These are phyloP conservation scores for Globisporangium megalacanthum DNA, from an alignment of 352 stramenopile species.

Conservation along the genomic window DNA sequence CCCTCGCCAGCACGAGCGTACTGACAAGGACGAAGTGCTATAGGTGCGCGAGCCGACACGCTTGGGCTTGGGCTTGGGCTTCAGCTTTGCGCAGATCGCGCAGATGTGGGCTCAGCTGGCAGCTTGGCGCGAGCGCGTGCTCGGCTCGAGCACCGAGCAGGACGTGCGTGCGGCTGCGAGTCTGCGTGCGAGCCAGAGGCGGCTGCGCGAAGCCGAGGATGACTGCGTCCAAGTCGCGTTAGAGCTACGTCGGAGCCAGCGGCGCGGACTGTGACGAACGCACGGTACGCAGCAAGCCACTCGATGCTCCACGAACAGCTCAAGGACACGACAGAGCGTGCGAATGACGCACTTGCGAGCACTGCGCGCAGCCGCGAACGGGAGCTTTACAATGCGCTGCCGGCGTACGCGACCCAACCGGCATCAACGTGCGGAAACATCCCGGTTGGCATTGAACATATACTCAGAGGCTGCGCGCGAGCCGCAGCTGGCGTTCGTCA, in stretches of 20 bases:
- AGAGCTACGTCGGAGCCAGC: slow-evolving; percentile 44
- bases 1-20: slow-evolving; percentile 33
- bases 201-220: slow-evolving; percentile 56
- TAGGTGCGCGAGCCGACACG: slow-evolving; percentile 30
- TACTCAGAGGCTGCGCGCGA: slow-evolving; percentile 23
- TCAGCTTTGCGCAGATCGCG: slow-evolving; percentile 25
- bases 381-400: slow-evolving; percentile 16
- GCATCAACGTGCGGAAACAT: slow-evolving; percentile 20
- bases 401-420: slow-evolving; percentile 11
- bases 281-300: slow-evolving; percentile 28
- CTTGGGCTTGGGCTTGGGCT: no score
- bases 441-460: slow-evolving; percentile 34
- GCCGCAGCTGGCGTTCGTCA: slow-evolving; percentile 14
- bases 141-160: slow-evolving; percentile 53
- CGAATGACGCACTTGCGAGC: slow-evolving; percentile 28
- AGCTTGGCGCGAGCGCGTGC: slow-evolving; percentile 28
- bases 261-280: slow-evolving; percentile 18
- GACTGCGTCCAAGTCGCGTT: slow-evolving; percentile 57
- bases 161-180: slow-evolving; percentile 25
- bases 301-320: slow-evolving; percentile 38
- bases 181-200: slow-evolving; percentile 43
- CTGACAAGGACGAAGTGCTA: slow-evolving; percentile 30
- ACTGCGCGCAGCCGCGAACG: slow-evolving; percentile 39
- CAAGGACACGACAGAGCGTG: slow-evolving; percentile 29
- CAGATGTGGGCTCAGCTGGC: slow-evolving; percentile 35